Percentiles rank a stretch among this genome's conserved stretches.
These are phyloP conservation scores for Mycena sp. DNA, from an alignment of 1,284 basidiomycete species.

Conservation along the genomic window DNA sequence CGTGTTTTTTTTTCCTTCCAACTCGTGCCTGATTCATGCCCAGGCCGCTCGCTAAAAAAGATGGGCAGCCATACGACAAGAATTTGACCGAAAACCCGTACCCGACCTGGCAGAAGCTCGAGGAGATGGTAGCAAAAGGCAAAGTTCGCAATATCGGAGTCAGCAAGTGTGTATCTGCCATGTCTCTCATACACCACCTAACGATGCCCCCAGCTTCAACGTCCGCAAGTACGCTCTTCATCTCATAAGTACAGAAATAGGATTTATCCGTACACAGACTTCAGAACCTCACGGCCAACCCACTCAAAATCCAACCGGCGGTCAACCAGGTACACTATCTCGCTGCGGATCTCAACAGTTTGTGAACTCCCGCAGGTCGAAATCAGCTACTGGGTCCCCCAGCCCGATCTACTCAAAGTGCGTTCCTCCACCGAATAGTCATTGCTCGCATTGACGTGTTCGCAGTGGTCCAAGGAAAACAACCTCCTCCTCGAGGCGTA, in stretches of 20 bases:
- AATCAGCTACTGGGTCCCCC: conserved; percentile 84
- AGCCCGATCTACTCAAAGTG: conserved; percentile 81
- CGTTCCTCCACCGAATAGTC: conserved; percentile 28
- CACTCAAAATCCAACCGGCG: conserved; percentile 79
- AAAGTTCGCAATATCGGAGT: conserved; percentile 88
- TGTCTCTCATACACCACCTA: neutral
- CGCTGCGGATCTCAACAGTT: neutral
- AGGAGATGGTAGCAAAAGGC: conserved; percentile 79
- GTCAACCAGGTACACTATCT: conserved; percentile 70
- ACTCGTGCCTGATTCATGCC: neutral
- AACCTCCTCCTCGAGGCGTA: conserved; percentile 79
- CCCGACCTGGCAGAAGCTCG: conserved; percentile 87
- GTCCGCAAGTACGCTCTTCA: neutral
- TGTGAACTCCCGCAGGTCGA: conserved; percentile 64
- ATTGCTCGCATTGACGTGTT: neutral
- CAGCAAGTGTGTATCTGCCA: conserved; percentile 69
- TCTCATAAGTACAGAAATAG: neutral
- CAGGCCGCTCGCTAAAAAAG: conserved; percentile 78
- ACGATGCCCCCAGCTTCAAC: neutral
- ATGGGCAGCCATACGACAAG: conserved; percentile 62
- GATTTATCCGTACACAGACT: conserved; percentile 46
- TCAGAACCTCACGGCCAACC: conserved; percentile 71
- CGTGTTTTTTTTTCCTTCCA: conserved; percentile 2
- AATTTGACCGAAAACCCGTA: conserved; percentile 78
- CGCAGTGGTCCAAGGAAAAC: conserved; percentile 70